phyloP scores from a whole-genome alignment of 257 asterid genomes.

The Galeopsis tetrahit region DNA sequence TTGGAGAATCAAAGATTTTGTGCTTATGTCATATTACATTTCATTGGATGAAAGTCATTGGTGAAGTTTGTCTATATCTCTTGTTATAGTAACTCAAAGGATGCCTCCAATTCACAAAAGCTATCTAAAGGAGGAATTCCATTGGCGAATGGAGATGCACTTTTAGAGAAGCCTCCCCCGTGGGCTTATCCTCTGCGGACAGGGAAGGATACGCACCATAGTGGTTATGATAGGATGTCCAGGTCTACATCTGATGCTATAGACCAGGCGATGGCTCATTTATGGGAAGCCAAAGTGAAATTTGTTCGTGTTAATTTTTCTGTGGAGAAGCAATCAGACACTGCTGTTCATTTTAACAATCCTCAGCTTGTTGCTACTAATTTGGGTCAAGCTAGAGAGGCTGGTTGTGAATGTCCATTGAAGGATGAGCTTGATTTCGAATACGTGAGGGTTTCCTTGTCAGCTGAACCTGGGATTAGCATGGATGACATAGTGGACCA shows the following conservation, averaged over 20 bases:
- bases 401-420: conserved; percentile 46
- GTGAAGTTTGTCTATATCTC: conserved; percentile 33
- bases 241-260: conserved; percentile 95
- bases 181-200: conserved; percentile 97
- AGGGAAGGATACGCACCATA: conserved; percentile 78
- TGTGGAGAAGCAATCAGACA: conserved; percentile 55
- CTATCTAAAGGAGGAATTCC: conserved; percentile 99
- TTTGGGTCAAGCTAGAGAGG: conserved; percentile 47
- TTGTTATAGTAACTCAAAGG: conserved; percentile 68
- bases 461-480: conserved; percentile 94
- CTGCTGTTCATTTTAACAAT: conserved; percentile 12
- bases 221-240: conserved; percentile 87
- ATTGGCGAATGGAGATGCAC: conserved; percentile 93
- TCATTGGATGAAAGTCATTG: conserved; percentile 27
- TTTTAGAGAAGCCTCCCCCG: conserved; percentile 97
- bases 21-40: conserved; percentile 13
- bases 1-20: conserved; percentile 17
- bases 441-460: conserved; percentile 57
- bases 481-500: conserved; percentile 96
- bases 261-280: conserved; percentile 96
- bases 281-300: conserved; percentile 85
- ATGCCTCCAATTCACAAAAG: conserved; percentile 68
- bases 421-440: conserved; percentile 53
- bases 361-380: conserved; percentile 38
- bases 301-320: conserved; percentile 67